Percentiles rank a stretch among this genome's conserved stretches.
These are phyloP conservation scores for Hypoxylon sp. DNA, from an alignment of 2,329 filamentous ascomycete species.

Conservation along the genomic window DNA sequence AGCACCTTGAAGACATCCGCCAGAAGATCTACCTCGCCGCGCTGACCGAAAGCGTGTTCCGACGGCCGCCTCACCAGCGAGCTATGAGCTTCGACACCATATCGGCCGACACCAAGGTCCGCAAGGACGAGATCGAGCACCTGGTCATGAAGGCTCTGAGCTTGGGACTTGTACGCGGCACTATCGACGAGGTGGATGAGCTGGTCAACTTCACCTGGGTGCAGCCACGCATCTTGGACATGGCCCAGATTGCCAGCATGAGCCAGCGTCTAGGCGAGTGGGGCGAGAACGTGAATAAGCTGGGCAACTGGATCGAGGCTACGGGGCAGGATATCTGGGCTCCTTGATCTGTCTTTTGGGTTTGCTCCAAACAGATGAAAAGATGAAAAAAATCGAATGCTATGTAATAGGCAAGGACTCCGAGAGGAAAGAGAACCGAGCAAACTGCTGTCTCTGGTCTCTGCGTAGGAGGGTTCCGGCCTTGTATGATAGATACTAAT, in stretches of 20 bases:
- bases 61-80: slow-evolving; percentile 93
- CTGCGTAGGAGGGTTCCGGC: neutral
- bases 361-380: neutral
- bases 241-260: slow-evolving; percentile 96
- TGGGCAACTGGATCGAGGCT: slow-evolving; percentile 97
- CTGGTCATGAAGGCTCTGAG: slow-evolving; percentile 99
- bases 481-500: slow-evolving; percentile 39
- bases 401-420: slow-evolving; percentile 22
- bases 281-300: slow-evolving; percentile 94
- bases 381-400: slow-evolving; percentile 12
- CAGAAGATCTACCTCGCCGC: slow-evolving; percentile 99
- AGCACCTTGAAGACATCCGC: slow-evolving; percentile 87
- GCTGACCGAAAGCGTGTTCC: slow-evolving; percentile 95
- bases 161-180: slow-evolving; percentile 88
- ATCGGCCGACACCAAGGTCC: slow-evolving; percentile 91
- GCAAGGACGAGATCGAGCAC: slow-evolving; percentile 93
- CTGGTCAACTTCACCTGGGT: slow-evolving; percentile 98
- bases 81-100: slow-evolving; percentile 94
- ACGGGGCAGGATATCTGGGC: slow-evolving; percentile 97
- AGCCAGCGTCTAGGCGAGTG: slow-evolving; percentile 88
- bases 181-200: slow-evolving; percentile 95
- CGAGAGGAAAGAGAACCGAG: slow-evolving; percentile 8
- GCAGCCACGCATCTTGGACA: slow-evolving; percentile 96
- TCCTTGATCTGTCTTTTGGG: slow-evolving; percentile 59
- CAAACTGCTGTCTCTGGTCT: slow-evolving; percentile 7